These are phyloP conservation scores for Sugiyamaella paludigena DNA, from an alignment of 1,139 yeast genomes.

Conservation along the genomic window DNA sequence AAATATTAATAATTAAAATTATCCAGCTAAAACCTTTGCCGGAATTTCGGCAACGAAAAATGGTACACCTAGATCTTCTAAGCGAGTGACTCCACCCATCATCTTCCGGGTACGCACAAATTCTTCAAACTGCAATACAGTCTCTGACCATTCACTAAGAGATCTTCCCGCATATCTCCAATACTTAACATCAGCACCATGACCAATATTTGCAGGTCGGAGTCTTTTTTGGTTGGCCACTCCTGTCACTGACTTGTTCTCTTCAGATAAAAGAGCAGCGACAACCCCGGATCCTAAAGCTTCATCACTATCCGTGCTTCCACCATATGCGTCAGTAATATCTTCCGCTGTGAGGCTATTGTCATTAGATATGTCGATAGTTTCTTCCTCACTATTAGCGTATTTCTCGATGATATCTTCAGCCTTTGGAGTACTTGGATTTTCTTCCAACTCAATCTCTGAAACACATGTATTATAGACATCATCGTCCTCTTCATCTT, in stretches of 20 bases:
- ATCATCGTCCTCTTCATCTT: slow-evolving; percentile 7
- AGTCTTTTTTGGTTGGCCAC: neutral
- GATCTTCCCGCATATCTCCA: slow-evolving; percentile 56
- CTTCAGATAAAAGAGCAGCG: slow-evolving; percentile 2
- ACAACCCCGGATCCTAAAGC: slow-evolving; percentile 5
- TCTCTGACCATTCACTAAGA: slow-evolving; percentile 60
- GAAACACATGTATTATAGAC: slow-evolving; percentile 13
- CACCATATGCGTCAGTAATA: too few relatives aligned
- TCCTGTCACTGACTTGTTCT: neutral
- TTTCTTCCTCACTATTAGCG: too few relatives aligned
- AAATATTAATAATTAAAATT: neutral
- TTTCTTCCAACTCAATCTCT: slow-evolving; percentile 12
- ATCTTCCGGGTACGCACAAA: slow-evolving; percentile 43
- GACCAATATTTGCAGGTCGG: neutral
- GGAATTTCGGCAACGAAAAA: slow-evolving; percentile 46
- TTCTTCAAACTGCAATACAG: slow-evolving; percentile 58
- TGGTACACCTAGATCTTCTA: slow-evolving; percentile 41
- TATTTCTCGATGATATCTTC: neutral
- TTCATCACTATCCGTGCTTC: slow-evolving; percentile 2
- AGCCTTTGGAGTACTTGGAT: neutral
- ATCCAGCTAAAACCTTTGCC: slow-evolving; percentile 28
- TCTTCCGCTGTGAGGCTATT: too few relatives aligned
- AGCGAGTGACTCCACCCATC: slow-evolving; percentile 31
- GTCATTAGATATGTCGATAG: too few relatives aligned
- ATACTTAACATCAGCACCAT: slow-evolving; percentile 14